Percentiles rank a stretch among this genome's conserved stretches.
These are phyloP conservation scores for Podospora pseudocomata DNA, from an alignment of 495 filamentous ascomycete genomes.

Conservation along the genomic window DNA sequence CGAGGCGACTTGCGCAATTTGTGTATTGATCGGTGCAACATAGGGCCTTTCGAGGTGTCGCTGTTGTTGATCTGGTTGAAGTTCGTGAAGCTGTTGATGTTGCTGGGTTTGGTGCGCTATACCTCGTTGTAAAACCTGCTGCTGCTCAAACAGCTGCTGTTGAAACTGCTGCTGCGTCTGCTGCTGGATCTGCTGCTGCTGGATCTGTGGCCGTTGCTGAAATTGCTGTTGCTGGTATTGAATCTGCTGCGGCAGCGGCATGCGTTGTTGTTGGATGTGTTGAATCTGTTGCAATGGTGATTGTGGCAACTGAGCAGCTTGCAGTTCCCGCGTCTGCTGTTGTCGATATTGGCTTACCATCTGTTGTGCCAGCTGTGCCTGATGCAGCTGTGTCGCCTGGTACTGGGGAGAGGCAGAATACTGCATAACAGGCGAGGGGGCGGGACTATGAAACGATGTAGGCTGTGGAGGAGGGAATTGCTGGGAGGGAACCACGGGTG, in stretches of 20 bases:
- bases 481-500: background rate
- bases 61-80: background rate
- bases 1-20: background rate
- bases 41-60: background rate
- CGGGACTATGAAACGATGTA: background rate
- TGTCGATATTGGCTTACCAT: background rate
- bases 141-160: slow-evolving; percentile 14
- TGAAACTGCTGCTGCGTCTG: background rate
- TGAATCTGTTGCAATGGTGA: background rate
- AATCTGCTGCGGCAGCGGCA: background rate
- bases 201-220: background rate
- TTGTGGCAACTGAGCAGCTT: background rate
- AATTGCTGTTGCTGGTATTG: slow-evolving; percentile 15
- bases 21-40: background rate
- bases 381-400: background rate
- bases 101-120: slow-evolving; percentile 8
- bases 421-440: background rate
- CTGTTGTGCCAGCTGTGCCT: background rate
- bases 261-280: slow-evolving; percentile 10
- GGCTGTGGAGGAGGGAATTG: background rate
- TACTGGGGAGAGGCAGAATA: background rate
- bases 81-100: slow-evolving; percentile 14
- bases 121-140: background rate
- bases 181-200: slow-evolving; percentile 6
- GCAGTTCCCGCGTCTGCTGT: slow-evolving; percentile 13